Conservation (phyloP, 1,139 yeast genomes). For the Meyerozyma elateridarum region DNA sequence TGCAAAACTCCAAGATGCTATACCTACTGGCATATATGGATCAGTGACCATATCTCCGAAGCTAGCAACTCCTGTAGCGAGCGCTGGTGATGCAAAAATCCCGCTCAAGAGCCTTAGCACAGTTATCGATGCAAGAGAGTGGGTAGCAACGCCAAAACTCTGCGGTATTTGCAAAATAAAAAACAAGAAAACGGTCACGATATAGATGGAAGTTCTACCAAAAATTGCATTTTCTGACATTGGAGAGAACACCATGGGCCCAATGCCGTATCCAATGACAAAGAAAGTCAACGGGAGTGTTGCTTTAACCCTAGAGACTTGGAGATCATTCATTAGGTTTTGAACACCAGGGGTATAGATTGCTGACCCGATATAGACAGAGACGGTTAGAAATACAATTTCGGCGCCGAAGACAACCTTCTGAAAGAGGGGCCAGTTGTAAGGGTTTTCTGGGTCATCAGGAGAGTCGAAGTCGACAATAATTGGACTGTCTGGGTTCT, state of each 20-base stretch:
- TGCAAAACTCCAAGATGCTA: constrained; percentile 12
- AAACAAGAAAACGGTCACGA: constrained; percentile 25
- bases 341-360: constrained; percentile 53
- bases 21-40: constrained; percentile 11
- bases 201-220: constrained; percentile 47
- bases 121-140: constrained; percentile 28
- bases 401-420: constrained; percentile 36
- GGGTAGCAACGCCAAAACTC: constrained; percentile 18
- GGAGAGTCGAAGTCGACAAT: constrained; percentile 42
- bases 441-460: constrained; percentile 55
- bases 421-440: constrained; percentile 45
- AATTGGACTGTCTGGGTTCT: no score
- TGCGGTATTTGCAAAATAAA: constrained; percentile 31
- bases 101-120: constrained; percentile 33
- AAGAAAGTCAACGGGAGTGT: constrained; percentile 32
- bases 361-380: constrained; percentile 60
- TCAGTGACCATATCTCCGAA: constrained; percentile 22
- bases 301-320: constrained; percentile 24
- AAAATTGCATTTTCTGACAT: constrained; percentile 37
- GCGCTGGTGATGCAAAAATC: constrained; percentile 32
- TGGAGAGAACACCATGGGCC: constrained; percentile 37
- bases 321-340: constrained; percentile 23
- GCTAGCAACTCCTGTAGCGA: constrained; percentile 37
- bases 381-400: constrained; percentile 43
- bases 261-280: constrained; percentile 38